These are phyloP conservation scores for Claviceps spartinae DNA, from an alignment of 2,329 filamentous ascomycete genomes.

Conservation along the genomic window DNA sequence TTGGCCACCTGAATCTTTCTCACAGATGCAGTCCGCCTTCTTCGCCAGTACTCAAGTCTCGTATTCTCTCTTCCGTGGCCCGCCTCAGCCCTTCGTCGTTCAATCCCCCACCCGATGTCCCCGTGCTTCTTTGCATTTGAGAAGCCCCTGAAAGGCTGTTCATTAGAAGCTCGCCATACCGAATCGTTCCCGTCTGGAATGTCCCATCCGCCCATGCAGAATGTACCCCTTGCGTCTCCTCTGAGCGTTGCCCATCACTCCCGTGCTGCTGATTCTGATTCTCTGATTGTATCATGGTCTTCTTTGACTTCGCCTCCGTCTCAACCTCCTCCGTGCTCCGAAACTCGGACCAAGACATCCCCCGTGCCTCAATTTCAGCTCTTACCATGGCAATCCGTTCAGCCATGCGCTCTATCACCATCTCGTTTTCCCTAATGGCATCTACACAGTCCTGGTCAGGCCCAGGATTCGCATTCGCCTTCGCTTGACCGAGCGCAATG, in stretches of 20 bases:
- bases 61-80: constrained; percentile 41
- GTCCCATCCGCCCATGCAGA: constrained; percentile 49
- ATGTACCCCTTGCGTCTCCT: constrained; percentile 11
- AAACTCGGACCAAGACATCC: constrained; percentile 44
- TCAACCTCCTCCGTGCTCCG: constrained; percentile 30
- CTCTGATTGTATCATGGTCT: constrained; percentile 7
- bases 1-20: not conserved
- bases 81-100: constrained; percentile 46
- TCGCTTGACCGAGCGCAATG: constrained; percentile 14
- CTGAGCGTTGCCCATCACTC: not conserved
- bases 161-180: constrained; percentile 35
- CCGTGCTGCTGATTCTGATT: not conserved
- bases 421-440: constrained; percentile 58
- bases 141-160: constrained; percentile 17
- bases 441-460: constrained; percentile 60
- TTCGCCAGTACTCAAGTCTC: constrained; percentile 25
- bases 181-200: constrained; percentile 45
- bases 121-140: constrained; percentile 6
- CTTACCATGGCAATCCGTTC: constrained; percentile 51
- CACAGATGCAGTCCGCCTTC: constrained; percentile 51
- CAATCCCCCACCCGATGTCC: constrained; percentile 29
- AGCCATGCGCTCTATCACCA: constrained; percentile 53
- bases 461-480: constrained; percentile 3
- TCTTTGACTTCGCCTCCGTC: constrained; percentile 15
- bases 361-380: constrained; percentile 47